phyloP scores from a whole-genome alignment of 495 filamentous ascomycete genomes.

The Trichoderma erinaceum region DNA sequence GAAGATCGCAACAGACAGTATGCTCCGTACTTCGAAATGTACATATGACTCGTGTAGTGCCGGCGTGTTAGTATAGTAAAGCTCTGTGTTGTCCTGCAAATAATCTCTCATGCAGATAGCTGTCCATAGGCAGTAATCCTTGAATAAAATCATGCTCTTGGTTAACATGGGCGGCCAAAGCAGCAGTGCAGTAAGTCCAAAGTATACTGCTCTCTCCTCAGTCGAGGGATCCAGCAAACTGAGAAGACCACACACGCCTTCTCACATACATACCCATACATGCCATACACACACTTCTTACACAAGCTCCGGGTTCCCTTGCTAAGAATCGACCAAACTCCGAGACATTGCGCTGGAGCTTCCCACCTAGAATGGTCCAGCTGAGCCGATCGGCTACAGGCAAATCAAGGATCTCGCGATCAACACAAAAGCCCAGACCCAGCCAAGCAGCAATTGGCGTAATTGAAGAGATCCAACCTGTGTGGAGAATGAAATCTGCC shows the following conservation, averaged over 20 bases:
- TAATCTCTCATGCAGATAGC: background rate
- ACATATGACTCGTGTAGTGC: constrained; percentile 2
- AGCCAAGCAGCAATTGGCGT: background rate
- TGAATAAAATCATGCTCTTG: no score
- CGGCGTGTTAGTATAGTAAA: background rate
- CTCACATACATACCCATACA: background rate
- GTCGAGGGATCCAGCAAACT: background rate
- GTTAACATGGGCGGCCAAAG: no score
- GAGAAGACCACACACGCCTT: background rate
- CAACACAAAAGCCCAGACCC: background rate
- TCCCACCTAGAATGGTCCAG: background rate
- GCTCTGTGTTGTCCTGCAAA: background rate
- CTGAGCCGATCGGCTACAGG: background rate
- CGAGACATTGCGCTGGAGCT: background rate
- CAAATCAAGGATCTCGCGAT: background rate
- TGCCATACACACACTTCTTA: background rate
- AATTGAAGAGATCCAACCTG: background rate
- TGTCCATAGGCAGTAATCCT: background rate
- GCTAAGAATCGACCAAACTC: background rate
- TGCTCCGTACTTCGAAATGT: background rate
- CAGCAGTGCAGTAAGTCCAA: no score
- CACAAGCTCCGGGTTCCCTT: background rate
- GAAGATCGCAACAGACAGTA: background rate
- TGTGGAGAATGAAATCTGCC: background rate
- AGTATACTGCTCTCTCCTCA: no score